phyloP scores from a whole-genome alignment of 2,329 filamentous ascomycete species.

The Cytospora chrysosperma region DNA sequence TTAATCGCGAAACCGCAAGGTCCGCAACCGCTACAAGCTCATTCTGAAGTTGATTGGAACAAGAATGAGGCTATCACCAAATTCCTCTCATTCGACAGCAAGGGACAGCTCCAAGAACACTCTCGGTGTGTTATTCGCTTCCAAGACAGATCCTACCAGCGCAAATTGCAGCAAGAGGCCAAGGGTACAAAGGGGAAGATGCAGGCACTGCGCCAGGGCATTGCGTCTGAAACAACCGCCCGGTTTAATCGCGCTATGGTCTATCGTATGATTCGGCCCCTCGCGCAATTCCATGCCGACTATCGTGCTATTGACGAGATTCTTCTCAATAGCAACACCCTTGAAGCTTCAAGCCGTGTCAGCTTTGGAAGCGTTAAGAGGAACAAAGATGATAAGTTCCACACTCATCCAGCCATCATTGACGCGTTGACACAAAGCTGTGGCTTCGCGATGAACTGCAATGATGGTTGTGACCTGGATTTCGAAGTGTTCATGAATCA shows the following conservation, averaged over 20 bases:
- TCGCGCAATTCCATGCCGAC: slow-evolving; percentile 56
- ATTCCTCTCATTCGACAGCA: slow-evolving; percentile 59
- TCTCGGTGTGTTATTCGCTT: slow-evolving; percentile 60
- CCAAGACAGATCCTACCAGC: background rate
- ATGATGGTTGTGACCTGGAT: slow-evolving; percentile 52
- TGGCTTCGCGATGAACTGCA: slow-evolving; percentile 60
- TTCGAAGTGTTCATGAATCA: slow-evolving; percentile 59
- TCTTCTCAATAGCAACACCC: slow-evolving; percentile 47
- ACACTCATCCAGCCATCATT: slow-evolving; percentile 59
- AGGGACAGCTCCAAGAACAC: slow-evolving; percentile 64
- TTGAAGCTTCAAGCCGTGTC: slow-evolving; percentile 43
- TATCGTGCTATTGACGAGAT: slow-evolving; percentile 60
- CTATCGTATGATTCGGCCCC: slow-evolving; percentile 65
- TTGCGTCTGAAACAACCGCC: slow-evolving; percentile 64
- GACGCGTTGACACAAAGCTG: slow-evolving; percentile 59
- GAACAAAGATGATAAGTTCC: slow-evolving; percentile 47
- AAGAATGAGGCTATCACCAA: slow-evolving; percentile 61
- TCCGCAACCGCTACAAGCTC: slow-evolving; percentile 56
- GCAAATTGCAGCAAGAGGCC: background rate
- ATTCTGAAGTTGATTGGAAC: slow-evolving; percentile 57
- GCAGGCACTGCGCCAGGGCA: slow-evolving; percentile 57
- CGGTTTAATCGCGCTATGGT: slow-evolving; percentile 72
- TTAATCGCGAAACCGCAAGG: slow-evolving; percentile 53
- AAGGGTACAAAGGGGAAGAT: slow-evolving; percentile 61
- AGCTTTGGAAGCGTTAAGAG: slow-evolving; percentile 43